Evolutionary conservation across 768 basidiomycete genomes (phyloP), one percentile per base, ranked within the genome.

Genomic region (Boletus sp.): DNA sequence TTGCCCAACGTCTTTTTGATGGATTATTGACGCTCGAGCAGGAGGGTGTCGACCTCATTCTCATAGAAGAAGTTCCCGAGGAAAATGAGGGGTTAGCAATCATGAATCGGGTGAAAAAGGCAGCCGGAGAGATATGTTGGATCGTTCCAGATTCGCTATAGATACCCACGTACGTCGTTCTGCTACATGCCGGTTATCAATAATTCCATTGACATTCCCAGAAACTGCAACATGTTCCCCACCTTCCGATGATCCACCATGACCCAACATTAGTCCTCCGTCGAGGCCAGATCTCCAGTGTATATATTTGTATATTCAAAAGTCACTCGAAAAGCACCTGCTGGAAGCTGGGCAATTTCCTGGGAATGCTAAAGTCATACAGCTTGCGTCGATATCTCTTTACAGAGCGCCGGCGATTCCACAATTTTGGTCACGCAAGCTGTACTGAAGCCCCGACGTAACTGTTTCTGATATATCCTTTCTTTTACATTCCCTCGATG

Each of bases 61-160:
- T 96, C 13, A 81, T 96, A 52, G 94, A 98, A 70, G 93, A 88
- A 56, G 78, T 95, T 9, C 72, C 77, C 37, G 92, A 97, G 70
- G 81, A 80, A 29, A 79, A 83, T 34, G 87, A 97, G 64, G 96
- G 96, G 0, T 72, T 97, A 29, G 96, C 96, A 7, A 82, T 98
- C 29, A 98, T 97, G 93, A 97, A 98, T 69, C 80, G 96, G 17
- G 83, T 94, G 25, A 81, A 81, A 57, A 98, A 98, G 68, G 95
- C 96, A 2, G 93, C 94, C 7, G 83, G 86, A 5, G 82, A 86
- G 46, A 62, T 60, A 10, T 55, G 56, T 35, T 76, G 75, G 72
- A 55, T 77, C 9, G 21, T 37, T 23, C 45, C 53, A 11, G 17
- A 41, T 37, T 40, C 54, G 21, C 9, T 32, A 29, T 68, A 68